Evolutionary conservation across 495 filamentous ascomycete species (phyloP).

Genomic region (Baudoinia panamericana): DNA sequence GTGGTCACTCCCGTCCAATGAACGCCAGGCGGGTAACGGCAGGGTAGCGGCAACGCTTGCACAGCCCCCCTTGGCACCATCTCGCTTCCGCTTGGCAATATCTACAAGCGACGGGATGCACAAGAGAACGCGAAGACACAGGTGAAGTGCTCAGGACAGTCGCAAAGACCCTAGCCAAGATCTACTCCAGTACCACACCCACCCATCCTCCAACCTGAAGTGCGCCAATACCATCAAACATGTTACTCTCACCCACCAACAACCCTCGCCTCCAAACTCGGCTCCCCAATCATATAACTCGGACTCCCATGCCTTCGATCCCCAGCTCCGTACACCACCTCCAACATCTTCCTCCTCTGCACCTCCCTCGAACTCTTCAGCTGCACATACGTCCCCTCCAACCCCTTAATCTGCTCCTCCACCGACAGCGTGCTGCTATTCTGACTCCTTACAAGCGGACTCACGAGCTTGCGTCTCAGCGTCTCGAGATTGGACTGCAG

Average conservation of each 20-base stretch:
- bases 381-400: constrained; percentile 66
- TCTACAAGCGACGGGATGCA: not conserved
- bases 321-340: constrained; percentile 58
- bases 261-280: not conserved
- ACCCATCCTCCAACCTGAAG: no score
- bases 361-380: constrained; percentile 55
- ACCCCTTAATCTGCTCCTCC: constrained; percentile 69
- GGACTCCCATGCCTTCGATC: constrained; percentile 20
- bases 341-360: constrained; percentile 74
- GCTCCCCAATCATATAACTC: constrained; percentile 3
- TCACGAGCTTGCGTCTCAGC: constrained; percentile 62
- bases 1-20: not conserved
- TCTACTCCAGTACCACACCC: no score
- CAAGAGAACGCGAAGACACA: not conserved
- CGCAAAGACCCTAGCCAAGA: not conserved
- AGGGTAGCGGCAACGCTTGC: no score
- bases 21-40: no score
- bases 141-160: not conserved
- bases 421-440: constrained; percentile 56
- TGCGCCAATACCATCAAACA: no score
- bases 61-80: no score
- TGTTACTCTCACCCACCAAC: not conserved
- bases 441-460: constrained; percentile 55
- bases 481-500: constrained; percentile 72
- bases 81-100: not conserved